Percentiles rank a stretch among this genome's conserved stretches.
Conservation (phyloP, 2,329 filamentous ascomycete species). For the Penicillium sp. region DNA sequence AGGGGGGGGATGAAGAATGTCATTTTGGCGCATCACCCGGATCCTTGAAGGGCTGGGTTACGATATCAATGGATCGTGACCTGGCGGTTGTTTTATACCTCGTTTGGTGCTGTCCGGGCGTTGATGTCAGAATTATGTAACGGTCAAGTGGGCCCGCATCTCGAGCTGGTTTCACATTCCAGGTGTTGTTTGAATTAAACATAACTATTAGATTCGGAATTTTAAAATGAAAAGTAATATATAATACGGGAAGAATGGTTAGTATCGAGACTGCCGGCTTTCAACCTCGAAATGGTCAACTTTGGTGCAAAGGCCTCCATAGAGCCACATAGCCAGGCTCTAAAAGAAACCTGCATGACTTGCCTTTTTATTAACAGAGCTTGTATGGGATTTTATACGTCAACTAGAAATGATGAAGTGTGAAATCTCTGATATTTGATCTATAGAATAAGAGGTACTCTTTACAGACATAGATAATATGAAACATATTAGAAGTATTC, state of each 20-base stretch:
- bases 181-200: too few relatives aligned
- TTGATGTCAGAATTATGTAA: conserved; percentile 24
- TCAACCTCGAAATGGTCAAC: background rate
- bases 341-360: background rate
- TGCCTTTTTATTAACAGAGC: background rate
- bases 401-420: too few relatives aligned
- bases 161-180: background rate
- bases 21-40: background rate
- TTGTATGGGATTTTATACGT: background rate
- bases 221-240: too few relatives aligned
- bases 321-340: background rate
- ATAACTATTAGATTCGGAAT: too few relatives aligned
- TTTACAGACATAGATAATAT: background rate
- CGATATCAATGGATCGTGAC: background rate
- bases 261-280: too few relatives aligned
- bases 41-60: background rate
- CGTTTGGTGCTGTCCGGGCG: background rate
- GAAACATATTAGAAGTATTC: background rate
- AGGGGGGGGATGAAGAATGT: background rate
- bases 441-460: background rate
- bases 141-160: background rate
- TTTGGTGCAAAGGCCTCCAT: background rate
- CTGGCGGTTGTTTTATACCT: background rate
- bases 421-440: background rate
- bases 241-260: too few relatives aligned